phyloP scores from a whole-genome alignment of 495 filamentous ascomycete genomes.

The Penicillium coprophilum region DNA sequence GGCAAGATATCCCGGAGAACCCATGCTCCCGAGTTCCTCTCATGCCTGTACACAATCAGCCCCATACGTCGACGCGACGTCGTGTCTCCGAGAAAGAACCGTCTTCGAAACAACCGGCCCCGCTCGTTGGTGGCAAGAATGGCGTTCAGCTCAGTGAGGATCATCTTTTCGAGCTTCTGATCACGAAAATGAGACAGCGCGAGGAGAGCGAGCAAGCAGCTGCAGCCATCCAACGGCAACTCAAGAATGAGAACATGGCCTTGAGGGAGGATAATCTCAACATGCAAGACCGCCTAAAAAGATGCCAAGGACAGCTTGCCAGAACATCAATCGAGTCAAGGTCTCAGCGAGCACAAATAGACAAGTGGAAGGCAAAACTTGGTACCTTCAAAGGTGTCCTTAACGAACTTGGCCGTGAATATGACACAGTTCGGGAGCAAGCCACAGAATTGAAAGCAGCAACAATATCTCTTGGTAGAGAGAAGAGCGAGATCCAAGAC shows the following conservation, averaged over 20 bases:
- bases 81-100: conserved; percentile 13
- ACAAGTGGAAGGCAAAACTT: conserved; percentile 37
- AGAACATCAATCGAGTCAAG: conserved; percentile 22
- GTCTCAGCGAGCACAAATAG: conserved; percentile 22
- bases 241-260: conserved; percentile 24
- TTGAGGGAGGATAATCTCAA: conserved; percentile 32
- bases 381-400: conserved; percentile 35
- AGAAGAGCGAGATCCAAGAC: conserved; percentile 26
- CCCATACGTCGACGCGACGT: conserved; percentile 19
- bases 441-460: conserved; percentile 25
- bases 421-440: conserved; percentile 33
- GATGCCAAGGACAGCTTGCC: conserved; percentile 15
- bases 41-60: conserved; percentile 7
- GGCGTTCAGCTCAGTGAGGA: conserved; percentile 32
- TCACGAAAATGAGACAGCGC: conserved; percentile 33
- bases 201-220: conserved; percentile 35
- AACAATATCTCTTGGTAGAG: conserved; percentile 22
- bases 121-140: not conserved
- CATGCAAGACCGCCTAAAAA: conserved; percentile 23
- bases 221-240: conserved; percentile 23
- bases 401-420: conserved; percentile 37
- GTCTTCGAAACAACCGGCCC: not conserved
- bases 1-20: not conserved
- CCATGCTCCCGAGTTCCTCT: not conserved
- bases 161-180: conserved; percentile 39